Conservation (phyloP, 805 yeast species). For the Metschnikowia aberdeeniae region DNA sequence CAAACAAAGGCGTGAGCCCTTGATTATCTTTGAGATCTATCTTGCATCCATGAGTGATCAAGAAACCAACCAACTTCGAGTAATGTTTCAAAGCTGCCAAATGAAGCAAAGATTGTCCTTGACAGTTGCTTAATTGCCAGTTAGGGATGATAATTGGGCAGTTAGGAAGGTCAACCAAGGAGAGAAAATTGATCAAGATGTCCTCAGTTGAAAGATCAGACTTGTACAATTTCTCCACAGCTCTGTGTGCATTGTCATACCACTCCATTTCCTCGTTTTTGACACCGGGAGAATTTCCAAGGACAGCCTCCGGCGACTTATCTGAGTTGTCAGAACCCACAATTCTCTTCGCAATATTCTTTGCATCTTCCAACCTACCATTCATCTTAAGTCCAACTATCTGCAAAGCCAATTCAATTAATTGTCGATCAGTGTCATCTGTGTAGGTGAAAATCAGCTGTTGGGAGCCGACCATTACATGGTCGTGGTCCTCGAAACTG, state of each 20-base stretch:
- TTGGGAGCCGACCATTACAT: constrained; percentile 27
- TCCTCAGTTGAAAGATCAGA: constrained; percentile 47
- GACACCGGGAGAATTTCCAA: constrained; percentile 11
- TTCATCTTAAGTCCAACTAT: constrained; percentile 97
- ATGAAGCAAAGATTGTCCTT: constrained; percentile 88
- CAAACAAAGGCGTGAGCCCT: constrained; percentile 85
- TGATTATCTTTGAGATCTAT: constrained; percentile 70
- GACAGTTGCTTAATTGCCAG: constrained; percentile 73
- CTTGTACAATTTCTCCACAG: constrained; percentile 45
- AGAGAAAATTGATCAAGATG: constrained; percentile 46
- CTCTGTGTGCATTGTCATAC: constrained; percentile 50
- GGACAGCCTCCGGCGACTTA: constrained; percentile 3
- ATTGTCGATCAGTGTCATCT: constrained; percentile 92
- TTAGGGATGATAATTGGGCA: constrained; percentile 62
- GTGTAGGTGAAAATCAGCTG: constrained; percentile 81
- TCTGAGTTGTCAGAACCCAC: constrained; percentile 56
- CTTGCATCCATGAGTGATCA: constrained; percentile 64
- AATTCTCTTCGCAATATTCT: constrained; percentile 86
- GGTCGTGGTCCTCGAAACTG: constrained; percentile 59
- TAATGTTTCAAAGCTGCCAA: constrained; percentile 78
- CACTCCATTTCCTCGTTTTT: constrained; percentile 36
- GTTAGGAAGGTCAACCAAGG: constrained; percentile 61
- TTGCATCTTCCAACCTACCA: constrained; percentile 91
- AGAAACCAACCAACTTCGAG: constrained; percentile 51
- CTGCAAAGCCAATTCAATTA: constrained; percentile 91